Evolutionary conservation across 345 rosid species (phyloP), one percentile per base, ranked within the genome.

Genomic region (Firmiana major): DNA sequence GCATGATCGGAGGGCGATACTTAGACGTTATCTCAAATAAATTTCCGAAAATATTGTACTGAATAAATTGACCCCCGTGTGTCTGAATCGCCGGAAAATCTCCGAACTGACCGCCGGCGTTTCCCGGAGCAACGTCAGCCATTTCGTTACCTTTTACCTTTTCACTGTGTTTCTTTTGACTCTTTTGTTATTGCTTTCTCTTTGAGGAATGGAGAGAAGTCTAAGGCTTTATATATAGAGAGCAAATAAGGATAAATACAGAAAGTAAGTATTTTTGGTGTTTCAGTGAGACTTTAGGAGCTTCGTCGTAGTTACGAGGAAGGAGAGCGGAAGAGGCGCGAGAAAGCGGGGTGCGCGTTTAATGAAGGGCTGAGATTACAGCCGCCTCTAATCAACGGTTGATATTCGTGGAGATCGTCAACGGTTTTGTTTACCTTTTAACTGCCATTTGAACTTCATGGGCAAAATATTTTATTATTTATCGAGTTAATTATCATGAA

Each of bases 1-100:
- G 98, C 79, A 76, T 81, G 85, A 97, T 97, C 81, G 99, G 98
- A 77, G 97, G 89, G 62, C 88, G 92, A 82, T 96, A 96, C 86
- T 93, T 96, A 72, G 94, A 63, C 21, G 99, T 90, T 78, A 92
- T 85, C 77, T 97, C 97, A 42, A 97, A 94, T 16, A 78, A 36
- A 81, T 91, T 94, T 17, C 97, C 98, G 82, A 92, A 94, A 78
- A 96, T 91, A 83, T 88, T 83, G 81, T 94, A 88, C 79, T 89
- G 91, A 58, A 87, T 81, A 58, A 79, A 96, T 73, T 54, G 90
- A 12, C 97, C 98, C 5, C 97, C 97, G 77, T 89, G 90, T 1
- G 92, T 87, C 9, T 83, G 82, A 38, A 85, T 81, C 76, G 90
- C 92, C 85, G 97, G 97, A 75, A 96, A 92, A 49, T 92, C 97